These are phyloP conservation scores for Sclerotinia subarctica DNA, from an alignment of 2,329 filamentous ascomycete species.

Conservation along the genomic window DNA sequence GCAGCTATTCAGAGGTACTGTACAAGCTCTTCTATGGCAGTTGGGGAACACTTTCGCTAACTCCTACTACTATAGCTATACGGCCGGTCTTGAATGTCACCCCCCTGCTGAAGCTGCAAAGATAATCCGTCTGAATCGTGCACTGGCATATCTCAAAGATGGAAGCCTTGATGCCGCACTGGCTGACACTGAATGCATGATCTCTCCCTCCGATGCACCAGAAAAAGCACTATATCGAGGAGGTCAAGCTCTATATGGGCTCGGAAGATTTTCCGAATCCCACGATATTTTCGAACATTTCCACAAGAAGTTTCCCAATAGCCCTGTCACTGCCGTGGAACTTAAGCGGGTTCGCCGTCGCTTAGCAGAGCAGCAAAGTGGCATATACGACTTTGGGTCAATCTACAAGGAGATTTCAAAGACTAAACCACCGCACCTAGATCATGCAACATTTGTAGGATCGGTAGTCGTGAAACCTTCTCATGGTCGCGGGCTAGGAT, in stretches of 20 bases:
- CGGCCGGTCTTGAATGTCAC: conserved; percentile 22
- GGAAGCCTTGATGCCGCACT: conserved; percentile 41
- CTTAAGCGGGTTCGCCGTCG: conserved; percentile 20
- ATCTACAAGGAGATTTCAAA: conserved; percentile 23
- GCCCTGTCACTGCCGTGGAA: conserved; percentile 2
- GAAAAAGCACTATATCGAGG: conserved; percentile 21
- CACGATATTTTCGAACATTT: conserved; percentile 18
- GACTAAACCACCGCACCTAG: conserved; percentile 20
- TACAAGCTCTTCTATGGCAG: not conserved
- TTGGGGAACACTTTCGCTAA: conserved; percentile 27
- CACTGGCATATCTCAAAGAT: conserved; percentile 38
- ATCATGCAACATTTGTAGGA: conserved; percentile 26
- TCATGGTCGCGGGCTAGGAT: conserved; percentile 13
- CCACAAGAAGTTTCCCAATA: conserved; percentile 19
- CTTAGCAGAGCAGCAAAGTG: conserved; percentile 24
- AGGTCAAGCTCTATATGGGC: conserved; percentile 20
- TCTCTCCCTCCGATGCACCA: not conserved
- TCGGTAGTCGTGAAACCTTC: conserved; percentile 20
- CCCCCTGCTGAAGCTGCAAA: conserved; percentile 39
- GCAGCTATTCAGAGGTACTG: conserved; percentile 20
- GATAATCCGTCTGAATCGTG: conserved; percentile 39
- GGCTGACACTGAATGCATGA: conserved; percentile 27
- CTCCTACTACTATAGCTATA: conserved; percentile 30
- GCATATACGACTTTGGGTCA: conserved; percentile 24
- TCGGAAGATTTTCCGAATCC: conserved; percentile 20